A percentile compares a stretch with the other conserved stretches of the same genome.
phyloP scores from a whole-genome alignment of 306 rosid species.

The Dryas alaskensis region DNA sequence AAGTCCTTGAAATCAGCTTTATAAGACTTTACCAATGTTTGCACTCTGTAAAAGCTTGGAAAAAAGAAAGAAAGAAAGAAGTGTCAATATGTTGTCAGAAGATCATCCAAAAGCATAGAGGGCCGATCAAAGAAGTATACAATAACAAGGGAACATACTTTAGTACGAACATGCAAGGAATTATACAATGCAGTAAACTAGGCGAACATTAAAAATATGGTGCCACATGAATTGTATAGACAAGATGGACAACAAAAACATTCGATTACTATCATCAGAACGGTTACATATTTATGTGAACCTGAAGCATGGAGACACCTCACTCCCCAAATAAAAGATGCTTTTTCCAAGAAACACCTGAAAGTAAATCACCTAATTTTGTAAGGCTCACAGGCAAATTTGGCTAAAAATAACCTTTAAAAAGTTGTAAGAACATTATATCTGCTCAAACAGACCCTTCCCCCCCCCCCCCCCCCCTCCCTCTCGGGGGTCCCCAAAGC shows the following conservation, averaged over 20 bases:
- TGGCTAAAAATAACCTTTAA: neutral
- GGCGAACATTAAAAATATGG: neutral
- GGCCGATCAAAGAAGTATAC: neutral
- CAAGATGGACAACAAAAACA: neutral
- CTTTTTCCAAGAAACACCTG: slow-evolving; percentile 19
- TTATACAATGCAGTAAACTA: neutral
- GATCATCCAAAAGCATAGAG: neutral
- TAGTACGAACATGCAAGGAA: neutral
- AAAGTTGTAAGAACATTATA: neutral
- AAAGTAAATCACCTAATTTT: slow-evolving; percentile 7
- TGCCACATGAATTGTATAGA: neutral
- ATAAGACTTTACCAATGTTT: slow-evolving; percentile 6
- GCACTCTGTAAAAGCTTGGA: slow-evolving; percentile 13
- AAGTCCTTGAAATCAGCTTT: slow-evolving; percentile 8
- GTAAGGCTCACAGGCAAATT: neutral
- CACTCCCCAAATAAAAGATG: slow-evolving; percentile 8
- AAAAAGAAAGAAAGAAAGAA: neutral
- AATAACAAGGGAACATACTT: neutral
- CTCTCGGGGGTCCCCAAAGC: too few relatives aligned
- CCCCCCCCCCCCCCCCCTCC: too few relatives aligned
- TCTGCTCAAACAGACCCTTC: too few relatives aligned
- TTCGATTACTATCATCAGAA: neutral
- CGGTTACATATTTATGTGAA: slow-evolving; percentile 13
- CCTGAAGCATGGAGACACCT: slow-evolving; percentile 6
- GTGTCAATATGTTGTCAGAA: neutral